Base-by-base conservation (phyloP, 257 asterid species). In the Solanum medicagineum region DNA sequence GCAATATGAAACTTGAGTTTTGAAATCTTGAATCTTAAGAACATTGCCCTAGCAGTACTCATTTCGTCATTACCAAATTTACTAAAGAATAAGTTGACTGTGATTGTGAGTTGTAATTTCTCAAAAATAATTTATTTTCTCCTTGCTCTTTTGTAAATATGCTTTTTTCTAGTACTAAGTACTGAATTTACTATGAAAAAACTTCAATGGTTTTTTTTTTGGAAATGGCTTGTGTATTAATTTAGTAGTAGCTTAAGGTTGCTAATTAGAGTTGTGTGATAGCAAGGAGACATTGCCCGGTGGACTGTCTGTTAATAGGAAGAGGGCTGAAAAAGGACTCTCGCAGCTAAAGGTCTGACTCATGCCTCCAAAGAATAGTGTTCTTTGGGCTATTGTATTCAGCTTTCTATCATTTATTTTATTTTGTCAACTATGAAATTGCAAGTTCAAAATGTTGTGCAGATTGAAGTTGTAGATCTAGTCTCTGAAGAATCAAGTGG, bases 231-330 rank as follows among this genome's bases (percentile, higher is more conserved):
- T 1, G 29, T 69, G 26, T 40, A 69, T 69, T 47, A 22, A 44
- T 49, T 74, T 2, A 45, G 8, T 75, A 42, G 60, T 47, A 1
- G 60, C 1, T 54, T n/a, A 32, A 42, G 13, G 40, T 79, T 22
- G 73, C 89, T 90, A 81, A 85, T 70, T 85, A 26, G 70, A 62
- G 44, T 85, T 84, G 47, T 85, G 85, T 86, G 40, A 86, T 93
- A 94, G 98, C 91, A 96, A 94, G 91, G 99, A 96, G 86, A 96
- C 99, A 29, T 87, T 84, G 57, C 89, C 95, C 0, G 99, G 99
- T 42, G 99, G 98, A 57, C 77, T 96, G 69, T 93, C 98, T 1
- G 99, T 96, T 16, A 94, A 96, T 80, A 93, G 87, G 90, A 96
- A 86, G 92, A 92, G 99, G 88, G 95, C 95, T 0, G 98, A 94